Evolutionary conservation across 441 rosid genomes (phyloP), one percentile per base, ranked within the genome.

Genomic region (Brassica balearica): DNA sequence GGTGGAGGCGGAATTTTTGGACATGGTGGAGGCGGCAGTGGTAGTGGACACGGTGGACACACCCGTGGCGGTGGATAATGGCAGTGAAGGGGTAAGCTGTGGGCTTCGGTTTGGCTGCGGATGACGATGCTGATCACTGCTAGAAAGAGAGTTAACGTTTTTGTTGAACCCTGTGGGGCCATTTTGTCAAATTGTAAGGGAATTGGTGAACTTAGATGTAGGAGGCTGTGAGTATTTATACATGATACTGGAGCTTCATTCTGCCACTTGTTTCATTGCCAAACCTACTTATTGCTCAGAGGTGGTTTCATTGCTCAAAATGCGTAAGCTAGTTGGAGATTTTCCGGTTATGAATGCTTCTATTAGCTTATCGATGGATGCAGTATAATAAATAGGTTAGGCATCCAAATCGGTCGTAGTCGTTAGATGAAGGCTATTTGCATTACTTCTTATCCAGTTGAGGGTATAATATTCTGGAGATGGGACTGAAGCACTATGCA

Each of bases 11-110:
- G 53, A 51, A 51, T 51, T 51, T 51, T 12, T 32, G 68, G 68
- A 34, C 65, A 11, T 0, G 22, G 51, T 1, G 51, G 65, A 17
- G 32, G 34, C 12, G 66, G 20, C 15, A 32, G 14, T 41, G 9
- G 25, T 59, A 2, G 14, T 61, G 75, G 68, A 43, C 67, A 61
- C 10, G 67, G 74, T 71, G 74, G 74, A 36, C 74, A 71, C 20
- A 22, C 38, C 1, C 22, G 66, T 71, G 10, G 38, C n/a, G 41
- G 75, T 60, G 67, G 67, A 22, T 34, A 38, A 2, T 65, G 67
- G 75, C 75, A 60, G 27, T 11, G 48, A 56, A 6, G 65, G 53
- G 73, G 48, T 32, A 14, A 14, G 22, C 8, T 60, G 9, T 3
- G 3, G 60, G 75, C 68, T 61, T 43, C 27, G 15, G 68, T 41